Evolutionary conservation across 768 basidiomycete genomes (phyloP).

Genomic region (Nidula microcarpa): DNA sequence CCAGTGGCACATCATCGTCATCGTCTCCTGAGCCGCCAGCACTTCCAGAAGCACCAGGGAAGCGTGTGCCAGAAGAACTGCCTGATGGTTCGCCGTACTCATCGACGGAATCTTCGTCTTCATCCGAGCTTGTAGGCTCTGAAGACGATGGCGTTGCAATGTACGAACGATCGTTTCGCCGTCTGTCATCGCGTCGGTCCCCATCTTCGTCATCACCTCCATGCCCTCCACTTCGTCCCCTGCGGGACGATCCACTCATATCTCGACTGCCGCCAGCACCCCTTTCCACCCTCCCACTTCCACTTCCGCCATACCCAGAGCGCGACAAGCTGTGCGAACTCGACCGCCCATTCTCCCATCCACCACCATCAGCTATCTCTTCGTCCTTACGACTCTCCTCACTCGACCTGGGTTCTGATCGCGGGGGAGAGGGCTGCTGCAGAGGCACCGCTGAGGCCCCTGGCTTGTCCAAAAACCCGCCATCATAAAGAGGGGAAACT

Average conservation of each 20-base stretch:
- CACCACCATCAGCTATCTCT: slow-evolving; percentile 19
- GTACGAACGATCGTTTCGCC: slow-evolving; percentile 20
- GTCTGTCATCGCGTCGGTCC: slow-evolving; percentile 32
- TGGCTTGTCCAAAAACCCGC: slow-evolving; percentile 1
- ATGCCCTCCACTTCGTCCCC: slow-evolving; percentile 9
- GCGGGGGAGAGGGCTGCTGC: slow-evolving; percentile 23
- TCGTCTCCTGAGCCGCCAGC: slow-evolving; percentile 17
- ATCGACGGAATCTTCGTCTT: slow-evolving; percentile 6
- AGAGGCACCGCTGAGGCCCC: slow-evolving; percentile 37
- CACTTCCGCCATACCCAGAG: slow-evolving; percentile 4
- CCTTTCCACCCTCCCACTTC: slow-evolving; percentile 1
- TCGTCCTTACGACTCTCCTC: slow-evolving; percentile 7
- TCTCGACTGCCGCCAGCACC: slow-evolving; percentile 10
- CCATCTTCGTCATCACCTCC: slow-evolving; percentile 29
- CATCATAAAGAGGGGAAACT: not conserved
- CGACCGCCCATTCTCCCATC: slow-evolving; percentile 13
- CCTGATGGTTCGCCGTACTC: not conserved
- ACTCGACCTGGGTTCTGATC: slow-evolving; percentile 1
- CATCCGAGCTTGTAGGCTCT: not conserved
- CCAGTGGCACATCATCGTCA: slow-evolving; percentile 84
- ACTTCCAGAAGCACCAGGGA: not conserved
- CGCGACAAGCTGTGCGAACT: slow-evolving; percentile 1
- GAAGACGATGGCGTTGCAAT: slow-evolving; percentile 22
- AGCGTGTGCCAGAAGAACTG: not conserved
- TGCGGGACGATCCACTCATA: not conserved